Percentiles rank a stretch among this genome's conserved stretches.
These are phyloP conservation scores for Flueggea neowawraea DNA, from an alignment of 441 rosid genomes.

Conservation along the genomic window DNA sequence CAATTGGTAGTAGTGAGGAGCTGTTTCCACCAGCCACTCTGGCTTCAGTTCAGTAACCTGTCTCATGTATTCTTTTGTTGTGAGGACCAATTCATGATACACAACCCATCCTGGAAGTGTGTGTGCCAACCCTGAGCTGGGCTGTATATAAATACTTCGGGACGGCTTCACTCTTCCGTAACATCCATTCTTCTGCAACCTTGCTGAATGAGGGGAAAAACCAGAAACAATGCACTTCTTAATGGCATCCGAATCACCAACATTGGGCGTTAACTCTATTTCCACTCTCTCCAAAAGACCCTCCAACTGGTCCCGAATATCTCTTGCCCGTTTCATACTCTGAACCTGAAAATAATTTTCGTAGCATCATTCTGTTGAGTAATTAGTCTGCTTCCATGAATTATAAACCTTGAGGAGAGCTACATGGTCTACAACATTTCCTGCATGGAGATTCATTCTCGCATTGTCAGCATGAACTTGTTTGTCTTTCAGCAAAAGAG, in stretches of 20 bases:
- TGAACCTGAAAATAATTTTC: slow-evolving; percentile 88
- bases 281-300: slow-evolving; percentile 98
- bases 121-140: slow-evolving; percentile 94
- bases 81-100: slow-evolving; percentile 88
- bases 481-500: slow-evolving; percentile 95
- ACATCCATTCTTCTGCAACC: slow-evolving; percentile 88
- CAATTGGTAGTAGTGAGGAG: no score
- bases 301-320: slow-evolving; percentile 88
- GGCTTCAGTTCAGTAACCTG: slow-evolving; percentile 97
- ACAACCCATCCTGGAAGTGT: slow-evolving; percentile 95
- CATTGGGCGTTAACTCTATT: slow-evolving; percentile 68
- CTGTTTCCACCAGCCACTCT: slow-evolving; percentile 97
- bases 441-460: slow-evolving; percentile 86
- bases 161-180: slow-evolving; percentile 90
- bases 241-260: slow-evolving; percentile 64
- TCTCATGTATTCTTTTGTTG: slow-evolving; percentile 93
- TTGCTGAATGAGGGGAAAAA: slow-evolving; percentile 93
- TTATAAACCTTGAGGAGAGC: slow-evolving; percentile 86
- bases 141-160: slow-evolving; percentile 92
- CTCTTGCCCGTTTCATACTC: slow-evolving; percentile 99
- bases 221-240: slow-evolving; percentile 74
- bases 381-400: slow-evolving; percentile 96
- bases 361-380: slow-evolving; percentile 97
- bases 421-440: slow-evolving; percentile 93
- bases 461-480: slow-evolving; percentile 99